A percentile compares a stretch with the other conserved stretches of the same genome.
Evolutionary conservation across 345 rosid genomes (phyloP).

Genomic region (Barbarea vulgaris): DNA sequence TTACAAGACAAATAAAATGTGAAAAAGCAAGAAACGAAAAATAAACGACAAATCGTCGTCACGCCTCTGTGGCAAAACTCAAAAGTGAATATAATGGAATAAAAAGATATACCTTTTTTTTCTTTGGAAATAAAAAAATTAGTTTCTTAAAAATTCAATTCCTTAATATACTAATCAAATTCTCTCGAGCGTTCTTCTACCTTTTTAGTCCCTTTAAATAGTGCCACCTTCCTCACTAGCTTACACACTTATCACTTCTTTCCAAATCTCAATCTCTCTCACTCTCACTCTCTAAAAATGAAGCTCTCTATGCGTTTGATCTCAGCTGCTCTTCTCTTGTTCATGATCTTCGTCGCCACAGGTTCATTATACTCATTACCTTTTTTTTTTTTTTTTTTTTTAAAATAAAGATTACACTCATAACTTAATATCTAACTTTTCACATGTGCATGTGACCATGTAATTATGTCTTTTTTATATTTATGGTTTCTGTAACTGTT

Average conservation of each 20-base stretch:
- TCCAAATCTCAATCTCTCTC: not conserved
- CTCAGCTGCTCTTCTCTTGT: constrained; percentile 33
- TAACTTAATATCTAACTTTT: not conserved
- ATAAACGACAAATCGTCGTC: constrained; percentile 21
- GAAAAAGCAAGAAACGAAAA: not conserved
- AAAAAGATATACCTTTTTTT: not conserved
- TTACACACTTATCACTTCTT: constrained; percentile 9
- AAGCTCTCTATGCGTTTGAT: constrained; percentile 40
- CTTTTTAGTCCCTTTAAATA: constrained; percentile 32
- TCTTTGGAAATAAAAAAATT: not conserved
- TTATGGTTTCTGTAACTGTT: not conserved
- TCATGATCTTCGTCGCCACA: constrained; percentile 41
- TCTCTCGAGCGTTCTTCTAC: constrained; percentile 20
- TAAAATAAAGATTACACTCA: too few species aligned
- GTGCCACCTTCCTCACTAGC: constrained; percentile 8
- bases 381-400: too few species aligned
- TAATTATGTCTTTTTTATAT: not conserved
- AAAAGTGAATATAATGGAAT: constrained; percentile 11
- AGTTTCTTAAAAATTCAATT: not conserved
- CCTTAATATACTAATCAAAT: not conserved
- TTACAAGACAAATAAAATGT: constrained; percentile 6
- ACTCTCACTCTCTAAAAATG: constrained; percentile 26
- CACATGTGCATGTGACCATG: not conserved
- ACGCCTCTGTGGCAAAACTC: constrained; percentile 20
- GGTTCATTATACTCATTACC: constrained; percentile 24